Percentiles rank a stretch among this genome's conserved stretches.
Conservation (phyloP, 2,329 filamentous ascomycete genomes). For the Phyllosticta ampelicida region DNA sequence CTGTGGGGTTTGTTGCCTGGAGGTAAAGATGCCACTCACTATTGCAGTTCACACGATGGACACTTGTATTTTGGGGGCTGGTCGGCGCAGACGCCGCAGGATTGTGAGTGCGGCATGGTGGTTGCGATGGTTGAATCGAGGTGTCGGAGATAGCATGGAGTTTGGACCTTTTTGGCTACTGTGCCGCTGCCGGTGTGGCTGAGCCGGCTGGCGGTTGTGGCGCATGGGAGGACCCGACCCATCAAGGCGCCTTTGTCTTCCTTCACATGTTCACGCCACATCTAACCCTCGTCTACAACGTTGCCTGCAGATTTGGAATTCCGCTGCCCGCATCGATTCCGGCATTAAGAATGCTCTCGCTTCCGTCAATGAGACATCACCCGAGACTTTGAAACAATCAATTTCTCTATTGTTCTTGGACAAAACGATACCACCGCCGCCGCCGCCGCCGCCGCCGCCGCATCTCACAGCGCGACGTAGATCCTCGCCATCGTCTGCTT, state of each 20-base stretch:
- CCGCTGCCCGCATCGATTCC: not conserved
- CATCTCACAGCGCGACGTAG: slow-evolving; percentile 18
- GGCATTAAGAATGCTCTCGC: not conserved
- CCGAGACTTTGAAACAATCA: not conserved
- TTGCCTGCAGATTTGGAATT: not conserved
- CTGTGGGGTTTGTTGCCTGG: not conserved
- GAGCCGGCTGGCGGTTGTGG: not conserved
- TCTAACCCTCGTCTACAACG: not conserved
- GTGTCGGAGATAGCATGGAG: not conserved
- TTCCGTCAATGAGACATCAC: not conserved
- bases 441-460: no score
- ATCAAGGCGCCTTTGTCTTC: not conserved
- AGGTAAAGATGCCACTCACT: not conserved
- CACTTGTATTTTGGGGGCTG: slow-evolving; percentile 8
- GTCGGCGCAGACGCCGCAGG: slow-evolving; percentile 3
- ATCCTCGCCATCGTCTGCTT: slow-evolving; percentile 18
- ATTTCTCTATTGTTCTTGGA: not conserved
- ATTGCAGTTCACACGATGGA: not conserved
- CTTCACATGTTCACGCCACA: not conserved
- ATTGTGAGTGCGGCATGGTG: not conserved
- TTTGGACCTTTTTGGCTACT: not conserved
- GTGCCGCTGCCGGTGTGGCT: not conserved
- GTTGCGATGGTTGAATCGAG: not conserved
- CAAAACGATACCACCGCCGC: not conserved
- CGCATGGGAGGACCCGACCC: not conserved